Base-by-base conservation (phyloP, 208 protist genomes). In the Acanthamoeba healyi region DNA sequence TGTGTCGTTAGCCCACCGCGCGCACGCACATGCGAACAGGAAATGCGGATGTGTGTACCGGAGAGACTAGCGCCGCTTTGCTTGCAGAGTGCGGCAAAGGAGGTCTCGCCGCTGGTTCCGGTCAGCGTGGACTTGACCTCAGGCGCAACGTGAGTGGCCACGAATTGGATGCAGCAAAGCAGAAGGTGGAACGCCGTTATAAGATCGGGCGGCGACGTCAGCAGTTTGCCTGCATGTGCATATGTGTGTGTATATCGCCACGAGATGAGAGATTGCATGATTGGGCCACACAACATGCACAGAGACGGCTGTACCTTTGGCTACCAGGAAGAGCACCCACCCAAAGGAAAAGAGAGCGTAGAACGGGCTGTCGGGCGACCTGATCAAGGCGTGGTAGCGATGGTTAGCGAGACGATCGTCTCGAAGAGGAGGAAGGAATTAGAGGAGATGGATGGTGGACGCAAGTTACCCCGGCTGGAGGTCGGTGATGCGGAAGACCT, bases 141-240 rank as follows among this genome's bases (percentile, higher is more conserved):
- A 44, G 74, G 42, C 42, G 74, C 32, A 15, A 26, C 46, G 24
- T 84, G 74, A 26, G 29, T 26, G 26, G 46, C 46, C 44, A 56
- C 46, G 74, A 84, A 84, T 36, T 70, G n/a, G 29, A 90, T 19
- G 58, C 82, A 90, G 82, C 82, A 90, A 15, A 90, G 82, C 82
- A 90, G 36, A 34, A 90, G 34, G 26, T 90, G 82, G 58, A 70
- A 63, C 22, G 82, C 82, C 26, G 54, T 90, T 5, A 90, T 90
- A 4, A 90, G 34, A 22, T 90, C 82, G 10, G 82, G 82, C 36
- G 82, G 49, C 32, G 82, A 72, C 58, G 82, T 70, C n/a, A 90
- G 34, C 58, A 90, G 29, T 34, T 63, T 90, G 14, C 82, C 82
- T 90, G 58, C 44, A 49, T 6, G 46, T 49, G 12, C 7, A 12